Base-by-base conservation (phyloP, 306 rosid species). In the Clitoria ternatea region DNA sequence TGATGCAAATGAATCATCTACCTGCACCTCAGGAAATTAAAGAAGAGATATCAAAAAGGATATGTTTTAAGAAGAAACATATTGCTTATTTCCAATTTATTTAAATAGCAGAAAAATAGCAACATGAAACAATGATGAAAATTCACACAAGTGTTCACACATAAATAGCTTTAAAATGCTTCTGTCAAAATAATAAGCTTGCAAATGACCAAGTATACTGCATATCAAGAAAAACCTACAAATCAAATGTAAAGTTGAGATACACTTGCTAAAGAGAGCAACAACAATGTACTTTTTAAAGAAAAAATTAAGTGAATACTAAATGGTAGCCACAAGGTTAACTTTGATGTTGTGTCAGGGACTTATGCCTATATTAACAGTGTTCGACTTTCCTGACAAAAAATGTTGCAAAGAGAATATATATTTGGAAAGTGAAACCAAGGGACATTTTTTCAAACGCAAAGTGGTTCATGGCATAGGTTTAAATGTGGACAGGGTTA, bases 1-100 rank as follows among this genome's bases (percentile, higher is more conserved):
- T 77, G 92, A 80, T 72, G 64, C 80, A 70, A 75, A 84, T 39
- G 90, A 75, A 50, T 74, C 90, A 17, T 86, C 92, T 76, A 82
- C 82, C 74, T 80, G 89, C 23, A 82, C 87, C 92, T 86, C 60
- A 37, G 65, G 57, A 65, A 39, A 73, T 4, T 69, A 66, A 57
- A 48, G 68, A 35, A 67, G 35, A 54, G 23, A 54, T 27, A 4
- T 69, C 54, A 70, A 30, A 60, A 73, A 44, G 72, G 43, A 22
- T 67, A 62, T 44, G 15, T 30, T 44, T 59, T 62, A 17, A 10
- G 39, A 63, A 68, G 60, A 27, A 80, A 19, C 27, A 53, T 44
- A 47, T 29, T 0, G 36, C 22, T 19, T 4, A 4, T 20, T 18
- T 11, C n/a, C 36, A 61, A 11, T 12, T 62, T 67, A 47, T 30